phyloP scores from a whole-genome alignment of 257 asterid species.

The Prunella vulgaris region DNA sequence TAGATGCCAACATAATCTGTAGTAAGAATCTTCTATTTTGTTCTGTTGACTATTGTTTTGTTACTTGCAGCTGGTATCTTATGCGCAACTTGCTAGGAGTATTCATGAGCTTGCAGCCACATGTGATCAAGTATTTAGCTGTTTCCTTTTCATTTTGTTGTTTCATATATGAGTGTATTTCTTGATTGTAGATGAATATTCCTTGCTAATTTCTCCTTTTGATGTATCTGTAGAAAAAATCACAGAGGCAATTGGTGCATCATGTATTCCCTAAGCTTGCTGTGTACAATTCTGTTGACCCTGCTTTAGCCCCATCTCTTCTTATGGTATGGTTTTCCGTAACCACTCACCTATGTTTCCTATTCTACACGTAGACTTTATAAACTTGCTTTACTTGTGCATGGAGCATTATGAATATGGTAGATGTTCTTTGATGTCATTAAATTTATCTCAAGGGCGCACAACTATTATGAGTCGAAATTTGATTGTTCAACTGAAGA shows the following conservation, averaged over 20 bases:
- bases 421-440: slow-evolving; percentile 8
- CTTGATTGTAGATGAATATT: background rate
- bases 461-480: background rate
- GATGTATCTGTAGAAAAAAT: slow-evolving; percentile 61
- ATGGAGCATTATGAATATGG: slow-evolving; percentile 3
- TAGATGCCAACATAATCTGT: background rate
- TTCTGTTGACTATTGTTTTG: slow-evolving; percentile 9
- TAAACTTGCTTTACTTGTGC: background rate
- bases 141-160: slow-evolving; percentile 1
- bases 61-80: slow-evolving; percentile 66
- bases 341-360: no score
- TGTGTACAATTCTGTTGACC: slow-evolving; percentile 87
- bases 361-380: background rate
- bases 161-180: background rate
- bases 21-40: background rate
- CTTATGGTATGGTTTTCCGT: slow-evolving; percentile 52
- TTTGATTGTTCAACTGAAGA: background rate
- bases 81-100: slow-evolving; percentile 92
- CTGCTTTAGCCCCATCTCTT: slow-evolving; percentile 85
- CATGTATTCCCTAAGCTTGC: slow-evolving; percentile 86
- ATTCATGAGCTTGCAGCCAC: slow-evolving; percentile 86
- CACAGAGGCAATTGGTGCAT: slow-evolving; percentile 76
- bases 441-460: background rate
- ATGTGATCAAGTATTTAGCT: slow-evolving; percentile 63
- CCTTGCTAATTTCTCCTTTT: slow-evolving; percentile 13